Evolutionary conservation across 768 basidiomycete genomes (phyloP).

Genomic region (Podaxis mareebaensis): DNA sequence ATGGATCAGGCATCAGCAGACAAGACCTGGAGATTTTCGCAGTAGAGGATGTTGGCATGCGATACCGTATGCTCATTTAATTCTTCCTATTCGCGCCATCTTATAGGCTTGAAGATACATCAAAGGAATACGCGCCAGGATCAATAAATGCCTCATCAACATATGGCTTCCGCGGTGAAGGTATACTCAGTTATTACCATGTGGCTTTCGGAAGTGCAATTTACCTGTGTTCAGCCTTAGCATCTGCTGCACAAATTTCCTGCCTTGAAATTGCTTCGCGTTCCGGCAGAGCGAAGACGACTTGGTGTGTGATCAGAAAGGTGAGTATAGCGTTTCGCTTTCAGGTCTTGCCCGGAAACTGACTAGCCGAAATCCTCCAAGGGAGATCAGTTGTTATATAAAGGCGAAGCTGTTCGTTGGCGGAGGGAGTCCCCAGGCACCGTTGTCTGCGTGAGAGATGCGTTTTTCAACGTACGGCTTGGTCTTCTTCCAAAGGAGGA

Average conservation of each 20-base stretch:
- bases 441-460: constrained; percentile 80
- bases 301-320: constrained; percentile 80
- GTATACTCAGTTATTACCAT: constrained; percentile 35
- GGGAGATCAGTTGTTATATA: constrained; percentile 68
- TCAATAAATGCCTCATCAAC: constrained; percentile 55
- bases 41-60: constrained; percentile 46
- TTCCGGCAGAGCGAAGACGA: constrained; percentile 59
- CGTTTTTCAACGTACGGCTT: constrained; percentile 78
- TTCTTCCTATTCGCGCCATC: neutral
- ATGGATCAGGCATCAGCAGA: constrained; percentile 76
- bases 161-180: constrained; percentile 95
- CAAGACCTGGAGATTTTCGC: constrained; percentile 58
- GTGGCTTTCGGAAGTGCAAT: neutral
- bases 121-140: constrained; percentile 61
- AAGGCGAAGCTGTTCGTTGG: constrained; percentile 76
- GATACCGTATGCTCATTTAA: constrained; percentile 65
- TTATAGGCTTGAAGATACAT: constrained; percentile 52
- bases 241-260: constrained; percentile 78
- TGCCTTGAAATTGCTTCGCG: constrained; percentile 83
- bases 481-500: constrained; percentile 3
- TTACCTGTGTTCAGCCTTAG: constrained; percentile 59
- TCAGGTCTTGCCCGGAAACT: neutral
- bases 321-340: constrained; percentile 33
- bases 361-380: constrained; percentile 26
- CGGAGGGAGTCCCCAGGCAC: constrained; percentile 75